A percentile compares a stretch with the other conserved stretches of the same genome.
phyloP scores from a whole-genome alignment of 352 stramenopile species.

The Hyaloperonospora arabidopsidis region DNA sequence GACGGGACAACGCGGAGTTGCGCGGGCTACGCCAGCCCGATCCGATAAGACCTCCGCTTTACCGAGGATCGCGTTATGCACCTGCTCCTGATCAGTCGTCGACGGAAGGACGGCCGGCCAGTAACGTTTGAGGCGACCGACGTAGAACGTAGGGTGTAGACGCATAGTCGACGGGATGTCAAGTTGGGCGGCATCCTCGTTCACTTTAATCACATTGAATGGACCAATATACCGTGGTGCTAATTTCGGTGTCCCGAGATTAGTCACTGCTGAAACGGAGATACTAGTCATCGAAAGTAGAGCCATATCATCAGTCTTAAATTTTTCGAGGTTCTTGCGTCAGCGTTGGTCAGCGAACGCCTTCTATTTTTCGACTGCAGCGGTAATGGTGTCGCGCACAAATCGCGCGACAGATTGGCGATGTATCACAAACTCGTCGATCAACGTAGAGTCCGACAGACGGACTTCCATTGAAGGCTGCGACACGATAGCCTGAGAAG shows the following conservation, averaged over 20 bases:
- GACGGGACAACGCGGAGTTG: too few relatives aligned
- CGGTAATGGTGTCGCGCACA: background rate
- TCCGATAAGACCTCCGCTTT: background rate
- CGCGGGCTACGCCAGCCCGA: too few relatives aligned
- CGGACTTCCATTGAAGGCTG: background rate
- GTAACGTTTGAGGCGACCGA: too few relatives aligned
- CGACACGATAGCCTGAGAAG: background rate
- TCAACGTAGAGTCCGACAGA: background rate
- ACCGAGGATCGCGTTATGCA: background rate
- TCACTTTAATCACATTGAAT: background rate
- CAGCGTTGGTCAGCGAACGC: background rate
- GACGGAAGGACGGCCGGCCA: background rate
- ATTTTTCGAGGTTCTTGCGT: background rate
- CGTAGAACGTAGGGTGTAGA: too few relatives aligned
- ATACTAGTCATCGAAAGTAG: background rate
- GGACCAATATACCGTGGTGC: background rate
- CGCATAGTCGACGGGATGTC: background rate
- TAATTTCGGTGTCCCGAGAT: background rate
- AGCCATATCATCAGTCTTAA: background rate
- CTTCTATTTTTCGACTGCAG: slow-evolving; percentile 1
- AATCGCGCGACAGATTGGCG: background rate
- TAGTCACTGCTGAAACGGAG: background rate
- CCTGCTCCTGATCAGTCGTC: background rate
- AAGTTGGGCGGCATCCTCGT: background rate
- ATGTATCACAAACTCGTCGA: background rate